Base-by-base conservation (phyloP, 257 asterid genomes). In the Haberlea rhodopensis region DNA sequence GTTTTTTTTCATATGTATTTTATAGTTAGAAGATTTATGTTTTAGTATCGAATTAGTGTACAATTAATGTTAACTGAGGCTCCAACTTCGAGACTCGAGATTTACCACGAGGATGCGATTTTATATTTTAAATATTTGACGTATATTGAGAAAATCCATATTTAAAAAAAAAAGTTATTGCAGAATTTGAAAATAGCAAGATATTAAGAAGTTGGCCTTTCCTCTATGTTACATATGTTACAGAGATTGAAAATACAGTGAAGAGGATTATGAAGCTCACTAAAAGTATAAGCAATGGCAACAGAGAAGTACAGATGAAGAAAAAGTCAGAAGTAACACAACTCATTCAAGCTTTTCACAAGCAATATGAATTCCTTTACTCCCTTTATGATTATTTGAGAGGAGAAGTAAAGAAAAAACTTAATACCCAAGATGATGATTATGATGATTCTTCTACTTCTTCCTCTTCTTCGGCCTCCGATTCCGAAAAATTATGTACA, bases 171-270 rank as follows among this genome's bases (percentile, higher is more conserved):
- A n/a, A 13, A 1, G 8, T 8, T 52, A 37, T 7, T 65, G 28
- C 34, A 11, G 32, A 7, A 24, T 61, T 15, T 74, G 52, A 63
- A n/a, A n/a, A n/a, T n/a, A n/a, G n/a, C n/a, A 63, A 52, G 40
- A 65, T 63, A 26, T 4, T 64, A 51, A 65, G 15, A 5, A 34
- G 27, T 34, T 61, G 5, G 32, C n/a, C 11, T 26, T 28, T 16
- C 13, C 28, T 15, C 11, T n/a, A n/a, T n/a, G n/a, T n/a, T n/a
- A n/a, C n/a, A n/a, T 66, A 58, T 29, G 15, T 65, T 81, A 82
- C 88, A 91, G 98, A 80, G 68, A 71, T 75, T 21, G 91, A 82
- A 69, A 78, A 80, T 32, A 83, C 83, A 73, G 86, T 86, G 68
- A 78, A 59, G 45, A 80, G 66, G 68, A 77, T 81, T 8, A 53